phyloP scores from a whole-genome alignment of 2,329 filamentous ascomycete species.

The Verticillium tricorpus region DNA sequence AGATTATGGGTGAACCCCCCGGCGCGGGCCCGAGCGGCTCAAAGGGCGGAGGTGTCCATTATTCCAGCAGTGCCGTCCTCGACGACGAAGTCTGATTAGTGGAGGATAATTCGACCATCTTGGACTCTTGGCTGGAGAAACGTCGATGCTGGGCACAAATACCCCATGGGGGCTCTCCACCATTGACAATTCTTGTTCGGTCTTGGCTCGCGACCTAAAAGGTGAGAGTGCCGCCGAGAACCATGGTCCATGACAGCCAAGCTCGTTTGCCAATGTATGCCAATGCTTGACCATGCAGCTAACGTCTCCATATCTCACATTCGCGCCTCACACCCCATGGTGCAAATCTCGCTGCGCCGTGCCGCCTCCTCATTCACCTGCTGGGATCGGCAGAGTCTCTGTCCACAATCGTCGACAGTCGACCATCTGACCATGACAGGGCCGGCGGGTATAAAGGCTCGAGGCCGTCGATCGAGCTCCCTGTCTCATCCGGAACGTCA shows the following conservation, averaged over 20 bases:
- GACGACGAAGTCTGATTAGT: neutral
- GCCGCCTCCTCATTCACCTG: neutral
- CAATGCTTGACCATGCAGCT: constrained; percentile 7
- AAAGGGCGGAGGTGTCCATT: neutral
- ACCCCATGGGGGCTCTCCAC: neutral
- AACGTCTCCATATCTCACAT: constrained; percentile 1
- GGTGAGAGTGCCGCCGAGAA: neutral
- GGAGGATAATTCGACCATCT: neutral
- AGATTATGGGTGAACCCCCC: neutral
- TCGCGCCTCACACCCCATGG: neutral
- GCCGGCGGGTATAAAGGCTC: constrained; percentile 1
- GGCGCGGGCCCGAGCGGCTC: neutral
- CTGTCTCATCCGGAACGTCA: neutral
- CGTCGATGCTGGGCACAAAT: neutral
- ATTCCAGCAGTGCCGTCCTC: neutral
- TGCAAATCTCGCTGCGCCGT: neutral
- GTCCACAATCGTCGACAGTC: neutral
- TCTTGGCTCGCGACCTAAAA: neutral
- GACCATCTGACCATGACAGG: neutral
- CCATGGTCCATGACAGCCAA: constrained; percentile 3
- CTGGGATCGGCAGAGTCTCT: neutral
- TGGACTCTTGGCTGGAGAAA: neutral
- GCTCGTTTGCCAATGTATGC: constrained; percentile 8
- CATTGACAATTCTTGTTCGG: neutral
- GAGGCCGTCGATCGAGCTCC: neutral